phyloP scores from a whole-genome alignment of 2,329 filamentous ascomycete genomes.

The Cladobotryum protrusum region DNA sequence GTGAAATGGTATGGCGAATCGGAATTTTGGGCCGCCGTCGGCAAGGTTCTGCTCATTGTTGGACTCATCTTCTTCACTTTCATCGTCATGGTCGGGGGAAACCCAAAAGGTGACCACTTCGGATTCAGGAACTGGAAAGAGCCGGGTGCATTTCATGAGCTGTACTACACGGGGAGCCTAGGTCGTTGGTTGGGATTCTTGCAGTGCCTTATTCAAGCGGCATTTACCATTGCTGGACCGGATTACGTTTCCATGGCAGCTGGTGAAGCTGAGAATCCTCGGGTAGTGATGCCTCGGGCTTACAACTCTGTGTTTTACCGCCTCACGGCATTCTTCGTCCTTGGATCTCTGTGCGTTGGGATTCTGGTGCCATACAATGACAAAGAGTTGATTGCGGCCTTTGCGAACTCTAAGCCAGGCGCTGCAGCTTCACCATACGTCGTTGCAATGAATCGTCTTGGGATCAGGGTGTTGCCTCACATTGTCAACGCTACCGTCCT shows the following conservation, averaged over 20 bases:
- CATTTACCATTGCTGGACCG: slow-evolving; percentile 61
- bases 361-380: slow-evolving; percentile 68
- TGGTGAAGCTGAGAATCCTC: slow-evolving; percentile 65
- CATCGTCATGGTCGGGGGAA: slow-evolving; percentile 76
- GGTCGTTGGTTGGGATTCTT: slow-evolving; percentile 73
- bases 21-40: slow-evolving; percentile 68
- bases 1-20: slow-evolving; percentile 71
- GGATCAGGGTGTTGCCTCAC: slow-evolving; percentile 58
- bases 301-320: slow-evolving; percentile 78
- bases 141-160: slow-evolving; percentile 64
- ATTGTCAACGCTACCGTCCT: slow-evolving; percentile 70
- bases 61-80: slow-evolving; percentile 72
- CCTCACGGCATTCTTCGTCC: slow-evolving; percentile 67
- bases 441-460: slow-evolving; percentile 60
- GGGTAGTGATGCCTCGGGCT: slow-evolving; percentile 62
- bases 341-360: slow-evolving; percentile 66
- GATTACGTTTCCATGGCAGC: slow-evolving; percentile 65
- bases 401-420: slow-evolving; percentile 51
- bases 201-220: slow-evolving; percentile 65
- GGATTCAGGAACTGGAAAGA: slow-evolving; percentile 63
- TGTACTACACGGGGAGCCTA: slow-evolving; percentile 56
- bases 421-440: slow-evolving; percentile 65
- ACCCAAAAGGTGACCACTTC: slow-evolving; percentile 64
- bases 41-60: slow-evolving; percentile 66
- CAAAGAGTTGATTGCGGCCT: slow-evolving; percentile 52